Conservation (phyloP, 2,329 filamentous ascomycete species). For the Nothophoma quercina region DNA sequence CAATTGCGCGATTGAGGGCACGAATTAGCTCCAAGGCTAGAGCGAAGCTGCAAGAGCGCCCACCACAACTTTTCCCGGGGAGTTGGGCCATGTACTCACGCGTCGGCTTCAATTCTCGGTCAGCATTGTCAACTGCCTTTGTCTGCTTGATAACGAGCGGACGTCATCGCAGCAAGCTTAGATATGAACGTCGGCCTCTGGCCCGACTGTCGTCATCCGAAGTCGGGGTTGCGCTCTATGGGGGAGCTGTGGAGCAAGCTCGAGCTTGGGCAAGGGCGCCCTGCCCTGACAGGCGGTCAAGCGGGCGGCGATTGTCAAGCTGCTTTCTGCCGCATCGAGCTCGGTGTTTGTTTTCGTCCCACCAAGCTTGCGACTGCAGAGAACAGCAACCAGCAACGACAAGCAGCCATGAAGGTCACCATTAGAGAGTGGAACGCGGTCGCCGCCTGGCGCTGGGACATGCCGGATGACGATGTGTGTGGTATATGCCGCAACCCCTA, state of each 20-base stretch:
- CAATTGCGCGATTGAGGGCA: conserved; percentile 27
- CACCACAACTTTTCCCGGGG: conserved; percentile 4
- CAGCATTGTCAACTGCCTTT: not conserved
- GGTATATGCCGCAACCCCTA: conserved; percentile 98
- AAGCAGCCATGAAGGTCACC: conserved; percentile 82
- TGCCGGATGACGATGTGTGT: conserved; percentile 96
- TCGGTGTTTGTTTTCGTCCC: conserved; percentile 32
- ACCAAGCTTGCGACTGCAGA: conserved; percentile 7
- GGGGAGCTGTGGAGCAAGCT: conserved; percentile 13
- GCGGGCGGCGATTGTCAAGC: conserved; percentile 13
- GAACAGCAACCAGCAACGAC: conserved; percentile 14
- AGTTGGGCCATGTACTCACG: conserved; percentile 13
- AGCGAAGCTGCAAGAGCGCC: conserved; percentile 10
- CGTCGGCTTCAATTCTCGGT: not conserved
- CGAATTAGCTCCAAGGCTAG: conserved; percentile 22
- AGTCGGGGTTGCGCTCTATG: conserved; percentile 16
- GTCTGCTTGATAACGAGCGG: not conserved
- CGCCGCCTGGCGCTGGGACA: conserved; percentile 97
- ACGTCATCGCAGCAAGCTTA: not conserved
- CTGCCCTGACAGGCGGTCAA: conserved; percentile 27
- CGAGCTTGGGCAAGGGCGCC: conserved; percentile 16
- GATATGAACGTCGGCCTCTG: conserved; percentile 10
- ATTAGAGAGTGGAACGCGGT: conserved; percentile 94
- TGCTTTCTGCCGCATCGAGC: conserved; percentile 21
- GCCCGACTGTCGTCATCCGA: conserved; percentile 16